A percentile compares a stretch with the other conserved stretches of the same genome.
phyloP scores from a whole-genome alignment of 805 yeast genomes.

The Saccharomycopsis babjevae region DNA sequence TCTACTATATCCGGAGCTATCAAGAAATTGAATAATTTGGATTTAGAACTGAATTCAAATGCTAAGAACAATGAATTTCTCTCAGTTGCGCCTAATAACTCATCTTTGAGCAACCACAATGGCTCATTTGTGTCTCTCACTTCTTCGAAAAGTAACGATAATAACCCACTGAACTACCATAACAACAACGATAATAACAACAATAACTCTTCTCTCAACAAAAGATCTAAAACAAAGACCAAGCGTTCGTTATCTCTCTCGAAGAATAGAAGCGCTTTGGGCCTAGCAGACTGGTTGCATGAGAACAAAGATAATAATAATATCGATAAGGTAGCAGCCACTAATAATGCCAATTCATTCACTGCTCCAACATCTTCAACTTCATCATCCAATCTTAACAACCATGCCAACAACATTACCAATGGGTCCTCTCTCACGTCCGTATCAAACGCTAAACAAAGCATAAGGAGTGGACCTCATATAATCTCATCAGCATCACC shows the following conservation, averaged over 20 bases:
- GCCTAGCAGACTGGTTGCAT: not conserved
- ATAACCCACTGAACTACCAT: not conserved
- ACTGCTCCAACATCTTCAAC: not conserved
- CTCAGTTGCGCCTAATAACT: not conserved
- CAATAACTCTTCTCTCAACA: not conserved
- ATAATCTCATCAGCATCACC: not conserved
- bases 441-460: not conserved
- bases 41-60: not conserved
- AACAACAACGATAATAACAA: slow-evolving; percentile 1
- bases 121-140: not conserved
- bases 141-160: not conserved
- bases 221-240: not conserved
- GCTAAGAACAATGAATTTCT: not conserved
- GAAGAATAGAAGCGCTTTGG: not conserved
- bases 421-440: slow-evolving; percentile 16
- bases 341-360: not conserved
- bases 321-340: not conserved
- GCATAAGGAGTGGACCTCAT: not conserved
- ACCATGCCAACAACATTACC: not conserved
- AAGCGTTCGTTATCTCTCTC: slow-evolving; percentile 6
- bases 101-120: not conserved
- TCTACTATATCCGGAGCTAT: not conserved
- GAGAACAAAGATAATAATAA: not conserved
- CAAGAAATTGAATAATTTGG: not conserved
- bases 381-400: slow-evolving; percentile 13